phyloP scores from a whole-genome alignment of 2,329 filamentous ascomycete genomes.

The Fusarium setosum region DNA sequence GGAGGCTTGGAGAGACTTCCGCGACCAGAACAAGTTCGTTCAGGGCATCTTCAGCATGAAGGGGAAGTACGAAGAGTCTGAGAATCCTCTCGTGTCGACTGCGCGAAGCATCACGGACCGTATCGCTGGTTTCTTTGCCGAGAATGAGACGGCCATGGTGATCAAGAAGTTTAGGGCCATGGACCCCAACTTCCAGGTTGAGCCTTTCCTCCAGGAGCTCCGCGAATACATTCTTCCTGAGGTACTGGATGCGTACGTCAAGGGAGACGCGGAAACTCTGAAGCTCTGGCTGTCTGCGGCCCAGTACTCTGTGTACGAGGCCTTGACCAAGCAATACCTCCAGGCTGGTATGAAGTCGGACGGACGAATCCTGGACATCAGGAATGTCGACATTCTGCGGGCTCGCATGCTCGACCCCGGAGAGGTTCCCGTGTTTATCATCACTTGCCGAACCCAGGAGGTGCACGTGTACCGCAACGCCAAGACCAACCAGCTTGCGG shows the following conservation, averaged over 20 bases:
- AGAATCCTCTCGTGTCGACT: conserved; percentile 94
- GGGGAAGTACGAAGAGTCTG: conserved; percentile 91
- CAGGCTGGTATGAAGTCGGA: conserved; percentile 94
- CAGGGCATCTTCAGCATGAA: conserved; percentile 90
- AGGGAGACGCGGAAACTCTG: conserved; percentile 89
- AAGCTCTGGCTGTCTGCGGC: conserved; percentile 97
- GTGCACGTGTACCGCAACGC: conserved; percentile 96
- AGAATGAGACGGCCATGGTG: conserved; percentile 97
- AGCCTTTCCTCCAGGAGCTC: conserved; percentile 94
- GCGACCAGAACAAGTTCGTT: conserved; percentile 87
- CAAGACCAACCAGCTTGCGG: conserved; percentile 89
- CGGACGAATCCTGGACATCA: conserved; percentile 93
- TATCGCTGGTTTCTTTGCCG: conserved; percentile 95
- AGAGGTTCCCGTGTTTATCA: conserved; percentile 94
- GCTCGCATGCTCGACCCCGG: conserved; percentile 86
- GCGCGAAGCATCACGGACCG: conserved; percentile 94
- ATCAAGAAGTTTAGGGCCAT: conserved; percentile 98
- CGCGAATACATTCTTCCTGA: conserved; percentile 98
- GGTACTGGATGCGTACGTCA: conserved; percentile 97
- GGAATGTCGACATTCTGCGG: conserved; percentile 88
- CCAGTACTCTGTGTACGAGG: conserved; percentile 96
- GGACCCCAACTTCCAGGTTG: conserved; percentile 94
- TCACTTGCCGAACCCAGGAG: conserved; percentile 96
- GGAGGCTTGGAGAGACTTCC: conserved; percentile 97
- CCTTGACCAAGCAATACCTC: conserved; percentile 96